These are phyloP conservation scores for Aspergillus hancockii DNA, from an alignment of 495 filamentous ascomycete genomes.

Conservation along the genomic window DNA sequence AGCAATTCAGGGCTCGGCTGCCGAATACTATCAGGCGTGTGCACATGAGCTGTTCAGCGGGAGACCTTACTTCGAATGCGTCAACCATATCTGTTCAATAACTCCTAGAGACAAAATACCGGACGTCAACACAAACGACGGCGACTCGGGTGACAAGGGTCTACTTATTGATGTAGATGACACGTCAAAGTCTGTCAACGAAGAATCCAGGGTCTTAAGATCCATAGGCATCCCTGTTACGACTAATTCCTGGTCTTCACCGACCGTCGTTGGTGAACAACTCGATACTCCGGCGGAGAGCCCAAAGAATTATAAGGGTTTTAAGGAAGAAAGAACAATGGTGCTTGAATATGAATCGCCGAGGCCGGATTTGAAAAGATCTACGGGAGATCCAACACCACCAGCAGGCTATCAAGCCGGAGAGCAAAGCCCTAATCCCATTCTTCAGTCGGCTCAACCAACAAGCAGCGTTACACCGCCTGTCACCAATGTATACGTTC, in stretches of 20 bases:
- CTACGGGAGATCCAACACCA: background rate
- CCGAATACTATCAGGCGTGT: constrained; percentile 56
- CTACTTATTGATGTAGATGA: constrained; percentile 38
- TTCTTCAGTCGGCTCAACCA: constrained; percentile 7
- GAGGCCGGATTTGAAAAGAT: background rate
- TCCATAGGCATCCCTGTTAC: constrained; percentile 11
- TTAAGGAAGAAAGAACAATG: background rate
- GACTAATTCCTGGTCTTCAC: constrained; percentile 20
- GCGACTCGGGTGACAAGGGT: constrained; percentile 4
- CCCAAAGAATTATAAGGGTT: background rate
- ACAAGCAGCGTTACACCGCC: constrained; percentile 4
- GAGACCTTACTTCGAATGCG: constrained; percentile 51
- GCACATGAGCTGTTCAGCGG: constrained; percentile 51
- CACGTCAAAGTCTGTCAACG: constrained; percentile 14
- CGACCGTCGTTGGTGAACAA: constrained; percentile 9
- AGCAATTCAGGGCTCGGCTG: constrained; percentile 42
- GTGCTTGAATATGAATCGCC: background rate
- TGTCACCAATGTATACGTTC: constrained; percentile 13
- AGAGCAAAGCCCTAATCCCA: constrained; percentile 17
- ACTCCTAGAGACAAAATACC: constrained; percentile 29
- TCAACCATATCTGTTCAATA: constrained; percentile 49
- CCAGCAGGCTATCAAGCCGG: background rate
- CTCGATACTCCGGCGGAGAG: background rate
- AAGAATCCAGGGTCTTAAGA: constrained; percentile 4
- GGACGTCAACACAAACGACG: background rate